Conservation (phyloP, 768 basidiomycete species). For the Trametes elegans region DNA sequence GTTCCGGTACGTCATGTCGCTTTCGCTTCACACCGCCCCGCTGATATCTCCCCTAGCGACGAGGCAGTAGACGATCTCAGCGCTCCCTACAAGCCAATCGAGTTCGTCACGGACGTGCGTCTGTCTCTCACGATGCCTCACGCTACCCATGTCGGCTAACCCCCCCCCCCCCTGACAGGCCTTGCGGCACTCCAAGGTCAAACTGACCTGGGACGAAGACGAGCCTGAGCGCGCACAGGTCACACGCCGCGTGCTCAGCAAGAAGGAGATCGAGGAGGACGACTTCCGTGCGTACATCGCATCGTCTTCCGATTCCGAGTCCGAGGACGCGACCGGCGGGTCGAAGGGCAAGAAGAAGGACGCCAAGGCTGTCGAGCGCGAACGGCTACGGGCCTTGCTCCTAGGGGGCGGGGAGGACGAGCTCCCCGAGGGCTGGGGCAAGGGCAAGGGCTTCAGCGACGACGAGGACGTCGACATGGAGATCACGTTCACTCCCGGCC, state of each 20-base stretch:
- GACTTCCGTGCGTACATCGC: conserved; percentile 68
- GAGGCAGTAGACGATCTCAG: conserved; percentile 71
- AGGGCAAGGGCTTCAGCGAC: conserved; percentile 36
- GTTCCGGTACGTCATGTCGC: conserved; percentile 49
- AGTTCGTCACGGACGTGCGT: conserved; percentile 91
- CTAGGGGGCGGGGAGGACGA: conserved; percentile 64
- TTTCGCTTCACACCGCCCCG: not conserved
- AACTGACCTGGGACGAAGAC: conserved; percentile 97
- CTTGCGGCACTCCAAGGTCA: conserved; percentile 95
- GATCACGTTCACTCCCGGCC: conserved; percentile 89
- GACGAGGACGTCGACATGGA: conserved; percentile 79
- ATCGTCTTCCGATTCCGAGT: conserved; percentile 58
- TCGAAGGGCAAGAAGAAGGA: conserved; percentile 34
- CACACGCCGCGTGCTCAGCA: conserved; percentile 74
- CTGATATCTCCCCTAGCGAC: conserved; percentile 52
- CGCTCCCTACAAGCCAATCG: conserved; percentile 66
- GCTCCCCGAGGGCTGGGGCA: conserved; percentile 82
- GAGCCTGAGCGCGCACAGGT: conserved; percentile 82
- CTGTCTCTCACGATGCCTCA: not conserved
- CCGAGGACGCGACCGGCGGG: conserved; percentile 50
- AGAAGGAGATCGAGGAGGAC: conserved; percentile 86
- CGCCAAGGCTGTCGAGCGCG: conserved; percentile 47
- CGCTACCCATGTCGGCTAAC: not conserved
- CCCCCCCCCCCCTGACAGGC: conserved; percentile 50
- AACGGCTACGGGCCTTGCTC: conserved; percentile 73